Evolutionary conservation across 257 asterid species (phyloP).

Genomic region (Buddleja alternifolia): DNA sequence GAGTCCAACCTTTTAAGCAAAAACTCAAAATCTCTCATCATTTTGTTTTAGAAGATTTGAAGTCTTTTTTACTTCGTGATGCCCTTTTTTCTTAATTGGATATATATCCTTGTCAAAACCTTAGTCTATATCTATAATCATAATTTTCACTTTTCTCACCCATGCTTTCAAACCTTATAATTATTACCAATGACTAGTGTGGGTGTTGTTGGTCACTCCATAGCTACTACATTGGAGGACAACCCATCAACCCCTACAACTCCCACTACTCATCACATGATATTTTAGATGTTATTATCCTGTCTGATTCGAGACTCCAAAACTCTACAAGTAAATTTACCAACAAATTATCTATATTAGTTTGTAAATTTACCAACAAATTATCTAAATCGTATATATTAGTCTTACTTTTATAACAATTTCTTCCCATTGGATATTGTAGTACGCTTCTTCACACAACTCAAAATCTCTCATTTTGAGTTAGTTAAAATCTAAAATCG

Average conservation of each 20-base stretch:
- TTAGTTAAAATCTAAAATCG: too few relatives aligned
- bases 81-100: slow-evolving; percentile 18
- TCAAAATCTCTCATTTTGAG: too few relatives aligned
- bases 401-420: too few relatives aligned
- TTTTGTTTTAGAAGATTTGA: slow-evolving; percentile 37
- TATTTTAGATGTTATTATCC: not conserved
- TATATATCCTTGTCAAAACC: slow-evolving; percentile 18
- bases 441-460: too few relatives aligned
- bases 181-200: slow-evolving; percentile 34
- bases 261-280: not conserved
- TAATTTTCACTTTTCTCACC: slow-evolving; percentile 23
- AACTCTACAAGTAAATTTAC: too few relatives aligned
- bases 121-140: slow-evolving; percentile 34
- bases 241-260: slow-evolving; percentile 17
- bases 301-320: too few relatives aligned
- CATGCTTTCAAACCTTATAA: slow-evolving; percentile 44
- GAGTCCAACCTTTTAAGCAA: slow-evolving; percentile 32
- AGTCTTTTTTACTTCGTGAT: slow-evolving; percentile 24
- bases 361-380: too few relatives aligned
- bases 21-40: slow-evolving; percentile 27
- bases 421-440: too few relatives aligned
- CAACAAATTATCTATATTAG: too few relatives aligned
- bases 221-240: slow-evolving; percentile 28
- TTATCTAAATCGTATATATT: too few relatives aligned
- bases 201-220: slow-evolving; percentile 30